Evolutionary conservation across 306 rosid species (phyloP).

Genomic region (Adenanthera pavonina): DNA sequence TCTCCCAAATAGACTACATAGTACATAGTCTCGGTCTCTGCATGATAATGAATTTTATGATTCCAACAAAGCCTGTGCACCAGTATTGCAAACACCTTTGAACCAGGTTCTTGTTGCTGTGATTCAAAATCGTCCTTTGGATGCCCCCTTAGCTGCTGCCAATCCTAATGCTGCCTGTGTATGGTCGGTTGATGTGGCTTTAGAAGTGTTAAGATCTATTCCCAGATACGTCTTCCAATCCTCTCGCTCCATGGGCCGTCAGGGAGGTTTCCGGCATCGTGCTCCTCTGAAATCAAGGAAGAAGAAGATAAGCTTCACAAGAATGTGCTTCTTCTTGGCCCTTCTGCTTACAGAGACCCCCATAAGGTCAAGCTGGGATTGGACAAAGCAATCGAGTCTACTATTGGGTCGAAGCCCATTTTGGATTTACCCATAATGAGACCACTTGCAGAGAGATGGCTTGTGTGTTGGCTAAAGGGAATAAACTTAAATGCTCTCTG

Average conservation of each 20-base stretch:
- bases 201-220: slow-evolving; percentile 58
- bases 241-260: slow-evolving; percentile 72
- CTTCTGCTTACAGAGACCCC: slow-evolving; percentile 69
- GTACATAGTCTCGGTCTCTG: neutral
- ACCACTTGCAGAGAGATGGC: slow-evolving; percentile 80
- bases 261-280: slow-evolving; percentile 66
- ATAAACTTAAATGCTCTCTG: slow-evolving; percentile 53
- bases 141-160: slow-evolving; percentile 40
- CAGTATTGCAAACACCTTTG: slow-evolving; percentile 41
- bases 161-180: neutral
- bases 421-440: slow-evolving; percentile 63
- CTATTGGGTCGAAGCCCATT: slow-evolving; percentile 67
- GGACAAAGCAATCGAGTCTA: slow-evolving; percentile 68
- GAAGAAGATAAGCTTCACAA: slow-evolving; percentile 46
- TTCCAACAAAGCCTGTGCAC: slow-evolving; percentile 29
- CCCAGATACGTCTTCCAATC: slow-evolving; percentile 75
- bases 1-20: neutral
- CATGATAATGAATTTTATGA: slow-evolving; percentile 36
- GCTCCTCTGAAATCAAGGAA: slow-evolving; percentile 55
- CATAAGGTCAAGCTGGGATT: slow-evolving; percentile 50
- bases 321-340: slow-evolving; percentile 68
- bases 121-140: slow-evolving; percentile 66
- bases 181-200: slow-evolving; percentile 61
- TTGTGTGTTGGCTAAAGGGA: slow-evolving; percentile 64
- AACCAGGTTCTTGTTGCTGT: slow-evolving; percentile 60